Conservation (phyloP, 1,284 basidiomycete species). For the Malassezia sympodialis region DNA sequence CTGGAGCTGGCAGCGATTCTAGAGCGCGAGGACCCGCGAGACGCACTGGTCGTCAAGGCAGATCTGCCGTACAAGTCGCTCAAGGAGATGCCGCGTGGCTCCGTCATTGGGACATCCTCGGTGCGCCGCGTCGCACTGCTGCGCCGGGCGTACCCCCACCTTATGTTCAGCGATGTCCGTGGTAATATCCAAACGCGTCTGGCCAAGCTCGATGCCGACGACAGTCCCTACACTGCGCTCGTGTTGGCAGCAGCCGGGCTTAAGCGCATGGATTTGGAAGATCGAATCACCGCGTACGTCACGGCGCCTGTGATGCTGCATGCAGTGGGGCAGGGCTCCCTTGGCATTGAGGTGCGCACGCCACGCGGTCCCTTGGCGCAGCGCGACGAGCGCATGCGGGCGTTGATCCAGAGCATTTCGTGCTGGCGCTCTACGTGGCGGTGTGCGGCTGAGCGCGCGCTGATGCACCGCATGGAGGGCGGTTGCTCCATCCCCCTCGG, state of each 20-base stretch:
- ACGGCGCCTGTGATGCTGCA: slow-evolving; percentile 64
- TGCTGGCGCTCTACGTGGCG: slow-evolving; percentile 42
- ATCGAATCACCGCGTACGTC: slow-evolving; percentile 70
- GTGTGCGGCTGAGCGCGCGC: slow-evolving; percentile 61
- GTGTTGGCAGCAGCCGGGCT: slow-evolving; percentile 90
- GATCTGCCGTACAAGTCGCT: slow-evolving; percentile 62
- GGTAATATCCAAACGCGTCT: slow-evolving; percentile 61
- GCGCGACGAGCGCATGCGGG: slow-evolving; percentile 34
- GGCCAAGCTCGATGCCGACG: slow-evolving; percentile 75
- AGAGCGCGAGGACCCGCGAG: slow-evolving; percentile 78
- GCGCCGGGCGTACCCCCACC: slow-evolving; percentile 64
- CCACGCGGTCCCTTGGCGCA: slow-evolving; percentile 23
- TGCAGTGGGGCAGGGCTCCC: slow-evolving; percentile 88
- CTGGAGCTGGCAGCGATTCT: slow-evolving; percentile 76
- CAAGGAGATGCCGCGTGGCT: slow-evolving; percentile 75
- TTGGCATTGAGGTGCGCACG: slow-evolving; percentile 74
- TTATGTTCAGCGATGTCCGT: slow-evolving; percentile 73
- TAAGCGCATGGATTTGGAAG: slow-evolving; percentile 62
- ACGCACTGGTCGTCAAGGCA: slow-evolving; percentile 75
- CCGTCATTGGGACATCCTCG: slow-evolving; percentile 85
- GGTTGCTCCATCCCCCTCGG: slow-evolving; percentile 98
- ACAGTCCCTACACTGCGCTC: slow-evolving; percentile 74
- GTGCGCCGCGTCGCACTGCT: slow-evolving; percentile 86
- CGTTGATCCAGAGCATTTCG: slow-evolving; percentile 34
- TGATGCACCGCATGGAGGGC: slow-evolving; percentile 78